Base-by-base conservation (phyloP, 2,329 filamentous ascomycete genomes). In the Ascochyta pisi region DNA sequence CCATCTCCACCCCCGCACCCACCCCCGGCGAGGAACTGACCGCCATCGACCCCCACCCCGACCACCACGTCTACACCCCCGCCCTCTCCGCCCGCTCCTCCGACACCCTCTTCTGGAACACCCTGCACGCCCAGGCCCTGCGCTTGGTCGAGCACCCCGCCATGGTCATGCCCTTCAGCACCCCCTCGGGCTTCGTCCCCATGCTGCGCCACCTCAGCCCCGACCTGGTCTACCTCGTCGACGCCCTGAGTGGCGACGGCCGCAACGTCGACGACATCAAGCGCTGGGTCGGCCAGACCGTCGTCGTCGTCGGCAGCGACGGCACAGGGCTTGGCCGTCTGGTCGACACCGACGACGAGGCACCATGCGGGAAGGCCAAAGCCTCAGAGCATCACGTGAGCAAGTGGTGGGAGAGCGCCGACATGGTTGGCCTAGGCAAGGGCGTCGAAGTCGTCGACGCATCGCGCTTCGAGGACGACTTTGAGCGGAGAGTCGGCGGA, bases 381-480 rank as follows among this genome's bases (percentile, higher is more conserved):
- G 63, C 65, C 12, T 54, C 54, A 1, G 72, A 76, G 50, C 70
- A 73, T 27, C 53, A 58, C 0, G 61, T 58, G 5, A 79, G 83
- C 29, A 81, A 83, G 57, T 94, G 91, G 91, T 95, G 89, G 89
- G 87, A 92, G 75, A 82, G 84, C 50, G 86, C 92, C 53, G 89
- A 92, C 40, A 86, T 91, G 56, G 92, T 96, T 23, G 93, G 94
- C 2, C 82, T 93, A 54, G 94, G 94, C 15, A 89, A 95, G 70
- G 91, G 92, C 4, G 88, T 97, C 26, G 87, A 96, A 35, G 87
- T 98, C 16, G 92, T 97, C 3, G 94, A 98, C 74, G 89, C 88
- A 29, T 82, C 88, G 62, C 83, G 91, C 45, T 84, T 96, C 16
- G 88, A 89, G 47, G 93, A 97, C 66, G 94, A 98, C 76, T 98